Percentiles rank a stretch among this genome's conserved stretches.
Evolutionary conservation across 1,284 basidiomycete genomes (phyloP).

Genomic region (Apiotrichum mycotoxinovorans): DNA sequence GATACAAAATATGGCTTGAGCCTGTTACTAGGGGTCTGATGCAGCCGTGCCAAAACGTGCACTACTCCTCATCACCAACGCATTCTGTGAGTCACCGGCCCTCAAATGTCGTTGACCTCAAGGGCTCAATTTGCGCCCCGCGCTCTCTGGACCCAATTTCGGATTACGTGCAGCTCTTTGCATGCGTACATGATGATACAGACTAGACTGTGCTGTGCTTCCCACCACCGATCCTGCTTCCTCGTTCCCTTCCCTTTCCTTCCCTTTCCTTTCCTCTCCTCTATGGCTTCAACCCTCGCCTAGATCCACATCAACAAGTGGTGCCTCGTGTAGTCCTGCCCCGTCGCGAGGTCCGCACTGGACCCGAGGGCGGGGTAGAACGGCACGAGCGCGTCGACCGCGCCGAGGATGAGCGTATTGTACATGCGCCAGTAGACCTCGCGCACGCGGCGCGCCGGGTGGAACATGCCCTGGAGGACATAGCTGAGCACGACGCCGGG

Average conservation of each 20-base stretch:
- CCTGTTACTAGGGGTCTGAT: too few relatives aligned
- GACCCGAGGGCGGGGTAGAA: slow-evolving; percentile 90
- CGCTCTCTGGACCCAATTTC: background rate
- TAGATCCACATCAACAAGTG: slow-evolving; percentile 60
- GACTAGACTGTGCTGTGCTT: background rate
- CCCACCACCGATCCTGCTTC: background rate
- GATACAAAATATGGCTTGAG: too few relatives aligned
- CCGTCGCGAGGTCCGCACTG: slow-evolving; percentile 69
- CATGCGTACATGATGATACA: slow-evolving; percentile 2
- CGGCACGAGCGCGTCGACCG: slow-evolving; percentile 82
- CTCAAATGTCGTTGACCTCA: too few relatives aligned
- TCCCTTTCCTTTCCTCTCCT: background rate
- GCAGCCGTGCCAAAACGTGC: too few relatives aligned
- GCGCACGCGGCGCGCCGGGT: slow-evolving; percentile 91
- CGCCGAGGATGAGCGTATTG: slow-evolving; percentile 79
- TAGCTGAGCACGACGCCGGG: slow-evolving; percentile 79
- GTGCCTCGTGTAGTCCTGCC: slow-evolving; percentile 79
- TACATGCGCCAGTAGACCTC: slow-evolving; percentile 95
- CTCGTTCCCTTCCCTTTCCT: background rate
- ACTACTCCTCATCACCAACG: too few relatives aligned
- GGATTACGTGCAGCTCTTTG: background rate
- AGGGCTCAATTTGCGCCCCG: too few relatives aligned
- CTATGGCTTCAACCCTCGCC: background rate
- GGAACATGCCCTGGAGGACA: slow-evolving; percentile 86
- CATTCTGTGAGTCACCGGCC: too few relatives aligned